phyloP scores from a whole-genome alignment of 78 protist species.

The Speleostelium caveatum region DNA sequence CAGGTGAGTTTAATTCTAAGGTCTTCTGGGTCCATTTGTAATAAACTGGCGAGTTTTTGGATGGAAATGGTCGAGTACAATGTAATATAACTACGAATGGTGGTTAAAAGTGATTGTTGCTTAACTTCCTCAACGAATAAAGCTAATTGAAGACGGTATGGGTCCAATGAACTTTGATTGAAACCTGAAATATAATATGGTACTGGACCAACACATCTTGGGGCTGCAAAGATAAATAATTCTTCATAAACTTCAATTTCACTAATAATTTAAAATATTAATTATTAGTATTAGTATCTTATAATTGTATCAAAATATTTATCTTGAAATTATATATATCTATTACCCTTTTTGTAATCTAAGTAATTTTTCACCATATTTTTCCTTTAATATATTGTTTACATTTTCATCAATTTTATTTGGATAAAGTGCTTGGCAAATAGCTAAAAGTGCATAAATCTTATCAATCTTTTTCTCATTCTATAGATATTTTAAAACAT shows the following conservation, averaged over 20 bases:
- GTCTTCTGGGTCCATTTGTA: conserved; percentile 67
- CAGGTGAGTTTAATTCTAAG: conserved; percentile 77
- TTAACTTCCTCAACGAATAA: conserved; percentile 79
- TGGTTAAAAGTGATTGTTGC: conserved; percentile 83
- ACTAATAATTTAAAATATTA: neutral
- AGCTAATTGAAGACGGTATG: conserved; percentile 69
- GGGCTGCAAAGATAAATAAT: conserved; percentile 82
- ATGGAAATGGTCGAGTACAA: conserved; percentile 90
- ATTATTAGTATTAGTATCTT: neutral
- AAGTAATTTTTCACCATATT: conserved; percentile 83
- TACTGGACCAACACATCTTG: conserved; percentile 86
- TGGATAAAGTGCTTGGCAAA: conserved; percentile 87
- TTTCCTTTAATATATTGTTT: conserved; percentile 82
- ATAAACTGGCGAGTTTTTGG: conserved; percentile 74
- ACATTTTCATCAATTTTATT: conserved; percentile 89
- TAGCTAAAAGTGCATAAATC: conserved; percentile 90
- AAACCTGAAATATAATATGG: conserved; percentile 69
- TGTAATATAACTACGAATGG: conserved; percentile 88
- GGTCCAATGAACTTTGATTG: conserved; percentile 49
- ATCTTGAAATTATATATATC: too few species aligned
- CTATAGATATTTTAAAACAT: conserved; percentile 33
- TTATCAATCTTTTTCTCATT: conserved; percentile 91
- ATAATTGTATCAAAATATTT: neutral
- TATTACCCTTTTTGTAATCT: conserved; percentile 83
- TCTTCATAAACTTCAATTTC: conserved; percentile 79